Percentiles rank a stretch among this genome's conserved stretches.
These are phyloP conservation scores for Tolypocladium tropicale DNA, from an alignment of 2,329 filamentous ascomycete genomes.

Conservation along the genomic window DNA sequence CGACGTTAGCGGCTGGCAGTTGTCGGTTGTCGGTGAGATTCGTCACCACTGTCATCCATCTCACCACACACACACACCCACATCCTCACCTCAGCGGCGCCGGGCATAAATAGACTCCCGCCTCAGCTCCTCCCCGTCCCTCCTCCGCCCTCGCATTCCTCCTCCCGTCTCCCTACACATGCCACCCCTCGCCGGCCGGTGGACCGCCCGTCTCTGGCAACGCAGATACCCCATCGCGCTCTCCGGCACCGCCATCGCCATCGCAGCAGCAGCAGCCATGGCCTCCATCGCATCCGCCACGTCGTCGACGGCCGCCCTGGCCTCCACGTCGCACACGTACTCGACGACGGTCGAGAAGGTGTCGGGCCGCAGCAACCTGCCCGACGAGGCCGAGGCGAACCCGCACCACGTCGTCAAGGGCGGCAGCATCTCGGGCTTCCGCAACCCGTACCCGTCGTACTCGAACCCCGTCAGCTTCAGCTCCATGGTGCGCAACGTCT, in stretches of 20 bases:
- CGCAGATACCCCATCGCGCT: neutral
- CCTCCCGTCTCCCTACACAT: neutral
- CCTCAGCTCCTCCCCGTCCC: neutral
- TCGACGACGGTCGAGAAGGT: conserved; percentile 23
- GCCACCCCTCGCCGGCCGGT: neutral
- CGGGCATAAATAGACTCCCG: neutral
- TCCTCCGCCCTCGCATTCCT: neutral
- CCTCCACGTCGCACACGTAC: conserved; percentile 5
- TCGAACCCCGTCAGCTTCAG: conserved; percentile 9
- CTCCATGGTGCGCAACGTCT: conserved; percentile 18
- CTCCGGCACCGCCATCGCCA: neutral
- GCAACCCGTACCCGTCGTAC: conserved; percentile 41
- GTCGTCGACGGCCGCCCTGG: conserved; percentile 5
- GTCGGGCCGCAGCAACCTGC: conserved; percentile 20
- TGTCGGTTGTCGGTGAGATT: too few species aligned
- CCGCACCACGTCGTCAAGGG: conserved; percentile 36
- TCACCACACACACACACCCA: too few species aligned
- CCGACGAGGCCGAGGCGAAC: conserved; percentile 32
- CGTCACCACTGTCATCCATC: neutral
- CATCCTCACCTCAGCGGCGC: too few species aligned
- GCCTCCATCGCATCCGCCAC: conserved; percentile 9
- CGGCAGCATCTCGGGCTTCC: conserved; percentile 32
- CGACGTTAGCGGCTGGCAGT: too few species aligned
- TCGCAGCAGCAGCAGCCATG: conserved; percentile 7
- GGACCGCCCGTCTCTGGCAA: conserved; percentile 5